Evolutionary conservation across 139 green algal genomes (phyloP), one percentile per base, ranked within the genome.

Genomic region (Chlamydomonas incerta): DNA sequence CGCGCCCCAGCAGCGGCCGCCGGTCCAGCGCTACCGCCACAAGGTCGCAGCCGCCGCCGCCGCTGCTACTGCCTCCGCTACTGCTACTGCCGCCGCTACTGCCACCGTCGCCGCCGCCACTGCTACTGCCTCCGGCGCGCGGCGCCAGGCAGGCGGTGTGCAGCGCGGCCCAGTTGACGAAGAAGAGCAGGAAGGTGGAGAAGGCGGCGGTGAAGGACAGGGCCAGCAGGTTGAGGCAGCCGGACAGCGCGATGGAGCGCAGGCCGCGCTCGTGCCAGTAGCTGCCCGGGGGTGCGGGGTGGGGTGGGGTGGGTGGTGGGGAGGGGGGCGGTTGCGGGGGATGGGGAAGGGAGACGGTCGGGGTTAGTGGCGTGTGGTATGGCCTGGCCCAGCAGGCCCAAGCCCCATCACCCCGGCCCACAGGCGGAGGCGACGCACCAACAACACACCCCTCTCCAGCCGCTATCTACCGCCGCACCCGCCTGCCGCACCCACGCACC

Each of bases 171-270:
- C 96, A 99, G 80, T 98, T 87, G 5, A 99, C 92, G 67, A 91
- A 94, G 33, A 99, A 89, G 65, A 99, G 92, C 74, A 99, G 90
- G 77, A 98, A 95, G 60, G 73, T 93, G 3, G 90, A 95, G 86
- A 99, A 96, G 60, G 85, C 87, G 50, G 98, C 94, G 0, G 96
- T 99, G 92, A 99, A 99, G 23, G 76, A 93, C n/a, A 99, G 92
- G 0, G 95, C 96, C 33, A 93, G 46, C 63, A 99, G 85, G 87
- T 99, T 98, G 41, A 98, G 88, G 13, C 97, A 66, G 11, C 94
- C 92, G 0, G 91, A 83, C 29, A 93, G 50, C 31, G 96, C 28
- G n/a, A 97, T 95, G 23, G 91, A 88, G 20, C 52, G 72, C 31
- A 97, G 93, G 11, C 96, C 96, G 87, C 96, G 96, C 50, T 94